Evolutionary conservation across 495 filamentous ascomycete genomes (phyloP).

Genomic region (Trichocladium antarcticum): DNA sequence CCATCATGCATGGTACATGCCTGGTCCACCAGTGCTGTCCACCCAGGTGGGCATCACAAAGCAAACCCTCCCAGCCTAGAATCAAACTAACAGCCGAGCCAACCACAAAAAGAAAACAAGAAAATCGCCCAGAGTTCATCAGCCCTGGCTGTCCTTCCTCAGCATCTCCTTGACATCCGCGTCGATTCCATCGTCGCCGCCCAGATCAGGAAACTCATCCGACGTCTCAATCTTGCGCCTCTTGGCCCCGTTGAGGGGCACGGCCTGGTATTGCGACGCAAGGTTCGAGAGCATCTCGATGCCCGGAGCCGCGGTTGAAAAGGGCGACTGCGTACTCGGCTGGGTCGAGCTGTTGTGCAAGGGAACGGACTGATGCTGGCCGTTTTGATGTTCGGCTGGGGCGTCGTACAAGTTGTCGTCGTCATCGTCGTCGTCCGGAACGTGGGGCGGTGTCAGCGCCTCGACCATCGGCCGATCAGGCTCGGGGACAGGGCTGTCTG

Average conservation of each 20-base stretch:
- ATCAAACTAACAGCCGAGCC: too few species aligned
- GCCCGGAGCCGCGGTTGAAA: constrained; percentile 31
- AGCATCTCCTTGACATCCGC: constrained; percentile 76
- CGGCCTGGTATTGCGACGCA: constrained; percentile 36
- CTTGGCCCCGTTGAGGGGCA: constrained; percentile 45
- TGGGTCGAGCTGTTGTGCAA: constrained; percentile 14
- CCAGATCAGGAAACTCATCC: constrained; percentile 60
- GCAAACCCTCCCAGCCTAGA: too few species aligned
- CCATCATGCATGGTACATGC: too few species aligned
- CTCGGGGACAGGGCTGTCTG: constrained; percentile 34
- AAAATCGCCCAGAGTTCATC: background rate
- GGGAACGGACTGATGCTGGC: constrained; percentile 16
- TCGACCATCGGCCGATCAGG: constrained; percentile 65
- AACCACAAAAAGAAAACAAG: too few species aligned
- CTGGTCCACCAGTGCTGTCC: too few species aligned
- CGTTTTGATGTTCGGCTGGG: constrained; percentile 16
- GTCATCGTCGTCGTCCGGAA: constrained; percentile 25
- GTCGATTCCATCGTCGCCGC: constrained; percentile 61
- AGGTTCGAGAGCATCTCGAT: constrained; percentile 44
- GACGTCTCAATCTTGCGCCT: constrained; percentile 55
- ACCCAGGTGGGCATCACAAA: too few species aligned
- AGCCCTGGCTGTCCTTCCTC: constrained; percentile 37
- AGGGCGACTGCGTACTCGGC: constrained; percentile 19
- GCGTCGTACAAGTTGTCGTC: constrained; percentile 13
- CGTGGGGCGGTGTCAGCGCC: constrained; percentile 62